Evolutionary conservation across 768 basidiomycete species (phyloP).

Genomic region (Hortiboletus flavorubellus): DNA sequence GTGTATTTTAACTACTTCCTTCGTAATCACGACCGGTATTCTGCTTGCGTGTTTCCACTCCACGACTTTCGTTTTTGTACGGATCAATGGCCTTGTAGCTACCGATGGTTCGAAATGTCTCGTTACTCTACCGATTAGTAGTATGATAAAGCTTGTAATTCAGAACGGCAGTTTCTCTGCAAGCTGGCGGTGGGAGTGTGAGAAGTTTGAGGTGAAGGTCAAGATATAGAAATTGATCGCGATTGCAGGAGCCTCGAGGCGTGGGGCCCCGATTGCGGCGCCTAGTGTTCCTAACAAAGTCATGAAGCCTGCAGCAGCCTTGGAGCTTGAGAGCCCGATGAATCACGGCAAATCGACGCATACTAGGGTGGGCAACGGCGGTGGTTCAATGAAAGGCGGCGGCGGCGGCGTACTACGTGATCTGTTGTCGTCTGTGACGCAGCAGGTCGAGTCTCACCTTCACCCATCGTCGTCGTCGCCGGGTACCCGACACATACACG

Average conservation of each 20-base stretch:
- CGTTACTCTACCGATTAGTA: not conserved
- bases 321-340: not conserved
- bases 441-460: constrained; percentile 24
- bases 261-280: not conserved
- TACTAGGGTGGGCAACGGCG: not conserved
- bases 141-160: constrained; percentile 15
- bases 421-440: constrained; percentile 22
- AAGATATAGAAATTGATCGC: not conserved
- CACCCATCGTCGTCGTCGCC: not conserved
- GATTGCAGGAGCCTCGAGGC: constrained; percentile 16
- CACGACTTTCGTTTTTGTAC: not conserved
- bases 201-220: not conserved
- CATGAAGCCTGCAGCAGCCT: not conserved
- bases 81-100: constrained; percentile 1
- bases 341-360: not conserved
- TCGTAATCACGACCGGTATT: not conserved
- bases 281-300: not conserved
- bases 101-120: not conserved
- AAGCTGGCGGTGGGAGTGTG: not conserved
- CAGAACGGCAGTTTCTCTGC: not conserved
- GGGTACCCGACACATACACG: not conserved
- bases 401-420: constrained; percentile 7
- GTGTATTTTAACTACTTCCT: constrained; percentile 1
- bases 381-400: not conserved
- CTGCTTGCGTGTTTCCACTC: not conserved